Evolutionary conservation across 495 filamentous ascomycete species (phyloP), one percentile per base, ranked within the genome.

Genomic region (Podospora pseudocomata): DNA sequence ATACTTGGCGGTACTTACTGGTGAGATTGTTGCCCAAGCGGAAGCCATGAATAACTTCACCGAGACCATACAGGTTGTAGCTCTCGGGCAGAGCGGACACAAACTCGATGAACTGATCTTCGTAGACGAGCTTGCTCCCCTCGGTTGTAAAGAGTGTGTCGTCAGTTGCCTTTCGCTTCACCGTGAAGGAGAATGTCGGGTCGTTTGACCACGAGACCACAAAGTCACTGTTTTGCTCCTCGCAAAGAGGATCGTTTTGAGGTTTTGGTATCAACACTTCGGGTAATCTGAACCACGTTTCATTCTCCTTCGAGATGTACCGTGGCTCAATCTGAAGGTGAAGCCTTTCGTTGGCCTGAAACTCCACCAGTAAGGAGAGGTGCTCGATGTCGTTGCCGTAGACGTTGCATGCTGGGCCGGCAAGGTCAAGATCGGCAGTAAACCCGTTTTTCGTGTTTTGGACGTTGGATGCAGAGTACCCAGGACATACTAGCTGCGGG

Each of bases 11-110:
- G 13, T 1, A 49, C 39, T 49, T 16, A 49, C 92, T 86, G 0
- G 87, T 92, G 69, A 92, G 86, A 73, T 93, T 90, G 53, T 86
- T 87, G 0, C 87, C 91, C 54, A 95, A 82, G 55, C 86, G 84
- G 63, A 96, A 85, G 26, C 87, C 81, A 68, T 94, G 91, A 7
- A 87, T 89, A 60, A 91, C 87, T 77, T 97, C 93, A 16, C 93
- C 93, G 9, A 97, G 80, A 3, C 93, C 93, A 72, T 96, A 96
- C 6, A 97, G 78, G 68, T 92, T 88, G 15, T 92, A 92, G 60
- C 88, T 82, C 27, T 88, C 81, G 1, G 91, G 92, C 6, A 95
- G 81, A 67, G 83, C 79, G 7, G 91, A 93, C 16, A 83, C 85
- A 44, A 97, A 85, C 16, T 91, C 88, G 57, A 95, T 80, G 73